Evolutionary conservation across 352 stramenopile genomes (phyloP).

Genomic region (Phytophthora macrochlamydospora): DNA sequence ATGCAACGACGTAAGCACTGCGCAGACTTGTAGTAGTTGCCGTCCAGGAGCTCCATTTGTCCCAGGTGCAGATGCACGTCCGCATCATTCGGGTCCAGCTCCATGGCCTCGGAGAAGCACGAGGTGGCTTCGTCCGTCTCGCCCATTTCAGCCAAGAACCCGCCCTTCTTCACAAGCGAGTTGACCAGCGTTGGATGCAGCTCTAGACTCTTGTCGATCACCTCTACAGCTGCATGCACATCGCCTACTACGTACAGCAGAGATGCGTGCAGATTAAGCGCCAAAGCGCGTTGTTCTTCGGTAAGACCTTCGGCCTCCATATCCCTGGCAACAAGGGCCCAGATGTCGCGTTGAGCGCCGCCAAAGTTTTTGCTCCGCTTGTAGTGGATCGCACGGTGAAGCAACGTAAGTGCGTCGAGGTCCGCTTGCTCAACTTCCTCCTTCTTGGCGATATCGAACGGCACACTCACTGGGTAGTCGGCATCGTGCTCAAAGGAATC

Average conservation of each 20-base stretch:
- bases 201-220: slow-evolving; percentile 64
- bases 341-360: slow-evolving; percentile 55
- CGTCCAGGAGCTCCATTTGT: slow-evolving; percentile 82
- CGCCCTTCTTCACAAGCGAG: slow-evolving; percentile 80
- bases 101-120: slow-evolving; percentile 70
- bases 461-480: slow-evolving; percentile 60
- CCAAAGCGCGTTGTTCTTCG: slow-evolving; percentile 48
- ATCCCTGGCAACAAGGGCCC: slow-evolving; percentile 39
- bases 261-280: slow-evolving; percentile 81
- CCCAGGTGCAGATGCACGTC: slow-evolving; percentile 83
- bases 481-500: slow-evolving; percentile 83
- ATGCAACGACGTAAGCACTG: slow-evolving; percentile 77
- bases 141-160: slow-evolving; percentile 79
- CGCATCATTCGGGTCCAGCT: slow-evolving; percentile 74
- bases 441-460: slow-evolving; percentile 72
- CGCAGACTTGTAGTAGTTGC: slow-evolving; percentile 74
- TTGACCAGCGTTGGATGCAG: slow-evolving; percentile 65
- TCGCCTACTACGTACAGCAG: slow-evolving; percentile 82
- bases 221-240: slow-evolving; percentile 69
- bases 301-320: slow-evolving; percentile 43
- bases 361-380: slow-evolving; percentile 67
- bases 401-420: slow-evolving; percentile 54
- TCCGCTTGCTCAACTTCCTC: slow-evolving; percentile 35
- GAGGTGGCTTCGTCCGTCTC: slow-evolving; percentile 62
- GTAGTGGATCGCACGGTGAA: slow-evolving; percentile 70